Evolutionary conservation across 345 rosid species (phyloP).

Genomic region (Gossypium rotundifolium): DNA sequence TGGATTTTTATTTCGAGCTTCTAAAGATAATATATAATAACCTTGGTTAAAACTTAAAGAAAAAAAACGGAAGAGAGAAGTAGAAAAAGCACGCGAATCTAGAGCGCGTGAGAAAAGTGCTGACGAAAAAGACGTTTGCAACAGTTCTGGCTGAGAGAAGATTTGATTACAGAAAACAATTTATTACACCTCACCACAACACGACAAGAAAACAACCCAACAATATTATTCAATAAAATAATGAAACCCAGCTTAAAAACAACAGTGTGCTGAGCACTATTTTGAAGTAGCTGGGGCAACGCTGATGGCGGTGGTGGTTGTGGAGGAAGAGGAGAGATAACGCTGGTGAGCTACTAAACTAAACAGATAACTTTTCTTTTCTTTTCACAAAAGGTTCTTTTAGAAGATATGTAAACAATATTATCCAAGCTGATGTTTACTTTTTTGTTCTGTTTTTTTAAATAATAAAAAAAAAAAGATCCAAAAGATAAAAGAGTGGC

Average conservation of each 20-base stretch:
- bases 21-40: too few relatives aligned
- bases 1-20: too few relatives aligned
- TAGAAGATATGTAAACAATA: not conserved
- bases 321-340: not conserved
- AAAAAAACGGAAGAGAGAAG: not conserved
- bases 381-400: not conserved
- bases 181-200: not conserved
- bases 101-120: not conserved
- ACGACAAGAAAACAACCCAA: not conserved
- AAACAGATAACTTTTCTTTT: not conserved
- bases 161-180: not conserved
- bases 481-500: not conserved
- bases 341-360: not conserved
- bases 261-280: not conserved
- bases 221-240: not conserved
- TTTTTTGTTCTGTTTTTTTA: not conserved
- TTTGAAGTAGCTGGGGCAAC: not conserved
- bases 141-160: not conserved
- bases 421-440: not conserved
- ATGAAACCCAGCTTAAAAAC: not conserved
- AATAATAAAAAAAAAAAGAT: not conserved
- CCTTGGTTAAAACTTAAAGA: too few relatives aligned
- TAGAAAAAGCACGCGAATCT: not conserved
- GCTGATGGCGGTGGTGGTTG: not conserved
- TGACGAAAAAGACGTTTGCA: slow-evolving; percentile 8